Percentiles rank a stretch among this genome's conserved stretches.
These are phyloP conservation scores for Fragaria iinumae DNA, from an alignment of 306 rosid species.

Conservation along the genomic window DNA sequence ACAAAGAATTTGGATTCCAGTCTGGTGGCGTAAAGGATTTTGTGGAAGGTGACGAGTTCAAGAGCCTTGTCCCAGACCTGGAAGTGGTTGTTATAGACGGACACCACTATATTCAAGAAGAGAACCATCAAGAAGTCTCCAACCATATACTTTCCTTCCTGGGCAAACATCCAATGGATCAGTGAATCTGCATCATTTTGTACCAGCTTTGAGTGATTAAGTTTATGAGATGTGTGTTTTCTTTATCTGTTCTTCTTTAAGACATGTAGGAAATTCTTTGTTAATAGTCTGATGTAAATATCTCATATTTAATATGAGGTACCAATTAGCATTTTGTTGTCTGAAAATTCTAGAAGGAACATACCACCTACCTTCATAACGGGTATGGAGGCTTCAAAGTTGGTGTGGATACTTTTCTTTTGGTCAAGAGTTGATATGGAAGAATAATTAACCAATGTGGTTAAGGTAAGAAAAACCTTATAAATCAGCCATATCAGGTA, in stretches of 20 bases:
- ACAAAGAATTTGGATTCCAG: conserved; percentile 37
- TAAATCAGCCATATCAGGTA: not conserved
- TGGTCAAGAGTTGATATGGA: not conserved
- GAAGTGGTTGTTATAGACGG: conserved; percentile 41
- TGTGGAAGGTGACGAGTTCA: conserved; percentile 39
- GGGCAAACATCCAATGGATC: conserved; percentile 19
- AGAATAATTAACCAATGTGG: not conserved
- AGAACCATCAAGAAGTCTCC: conserved; percentile 38
- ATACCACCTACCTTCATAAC: not conserved
- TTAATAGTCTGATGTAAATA: not conserved
- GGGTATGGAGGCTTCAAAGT: not conserved
- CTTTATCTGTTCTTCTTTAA: not conserved
- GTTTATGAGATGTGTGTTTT: not conserved
- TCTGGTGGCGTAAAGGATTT: conserved; percentile 33
- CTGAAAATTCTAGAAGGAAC: not conserved
- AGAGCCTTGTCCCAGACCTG: conserved; percentile 40
- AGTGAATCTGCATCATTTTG: not conserved
- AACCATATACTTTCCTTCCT: conserved; percentile 35
- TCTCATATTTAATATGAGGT: not conserved
- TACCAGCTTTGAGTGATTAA: not conserved
- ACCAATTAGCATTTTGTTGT: not conserved
- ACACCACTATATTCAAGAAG: conserved; percentile 39
- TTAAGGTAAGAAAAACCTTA: not conserved
- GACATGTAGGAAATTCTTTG: not conserved
- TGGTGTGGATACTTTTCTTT: not conserved